These are phyloP conservation scores for Terana coerulea DNA, from an alignment of 768 basidiomycete genomes.

Conservation along the genomic window DNA sequence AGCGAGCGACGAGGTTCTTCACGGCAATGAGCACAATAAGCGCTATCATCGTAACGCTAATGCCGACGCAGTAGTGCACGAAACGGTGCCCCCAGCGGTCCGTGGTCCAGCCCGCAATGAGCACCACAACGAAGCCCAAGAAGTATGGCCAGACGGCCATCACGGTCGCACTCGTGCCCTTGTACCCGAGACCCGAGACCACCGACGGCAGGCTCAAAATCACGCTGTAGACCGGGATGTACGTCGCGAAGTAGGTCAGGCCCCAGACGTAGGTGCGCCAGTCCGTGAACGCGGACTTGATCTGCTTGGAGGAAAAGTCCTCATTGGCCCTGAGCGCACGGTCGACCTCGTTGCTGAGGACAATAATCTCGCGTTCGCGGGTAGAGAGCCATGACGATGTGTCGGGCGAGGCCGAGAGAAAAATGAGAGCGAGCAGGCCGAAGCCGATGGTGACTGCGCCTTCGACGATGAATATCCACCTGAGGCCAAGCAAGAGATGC, in stretches of 20 bases:
- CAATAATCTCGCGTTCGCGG: constrained; percentile 38
- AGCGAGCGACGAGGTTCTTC: constrained; percentile 25
- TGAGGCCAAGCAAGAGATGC: constrained; percentile 14
- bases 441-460: constrained; percentile 42
- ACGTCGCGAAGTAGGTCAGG: constrained; percentile 40
- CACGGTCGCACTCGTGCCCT: constrained; percentile 52
- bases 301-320: constrained; percentile 34
- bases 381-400: constrained; percentile 40
- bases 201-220: constrained; percentile 69
- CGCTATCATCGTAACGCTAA: constrained; percentile 22
- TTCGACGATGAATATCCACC: constrained; percentile 42
- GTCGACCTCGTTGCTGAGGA: constrained; percentile 35
- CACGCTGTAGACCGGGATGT: constrained; percentile 41
- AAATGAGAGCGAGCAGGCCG: constrained; percentile 28
- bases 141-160: constrained; percentile 53
- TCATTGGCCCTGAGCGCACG: constrained; percentile 28
- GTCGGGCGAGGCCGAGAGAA: constrained; percentile 48
- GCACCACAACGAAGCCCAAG: constrained; percentile 28
- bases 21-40: constrained; percentile 29
- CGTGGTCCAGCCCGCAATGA: constrained; percentile 20
- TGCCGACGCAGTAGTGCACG: constrained; percentile 22
- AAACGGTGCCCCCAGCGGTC: constrained; percentile 24
- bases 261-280: constrained; percentile 38
- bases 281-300: constrained; percentile 33
- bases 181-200: constrained; percentile 58